Evolutionary conservation across 495 filamentous ascomycete species (phyloP).

Genomic region (Ascodesmis nigricans): DNA sequence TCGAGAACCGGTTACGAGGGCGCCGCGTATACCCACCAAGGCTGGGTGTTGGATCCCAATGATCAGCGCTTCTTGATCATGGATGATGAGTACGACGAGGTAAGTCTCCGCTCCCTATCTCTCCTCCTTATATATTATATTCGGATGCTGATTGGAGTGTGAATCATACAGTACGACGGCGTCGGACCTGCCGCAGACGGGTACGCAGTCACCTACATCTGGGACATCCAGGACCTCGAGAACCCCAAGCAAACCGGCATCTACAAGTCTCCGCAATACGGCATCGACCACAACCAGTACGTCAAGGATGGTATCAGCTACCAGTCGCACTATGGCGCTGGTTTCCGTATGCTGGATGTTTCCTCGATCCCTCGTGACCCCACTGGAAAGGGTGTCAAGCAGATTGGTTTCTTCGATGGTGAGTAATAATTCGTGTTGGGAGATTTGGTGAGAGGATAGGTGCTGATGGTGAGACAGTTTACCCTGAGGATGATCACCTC

Average conservation of each 20-base stretch:
- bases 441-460: background rate
- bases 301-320: slow-evolving; percentile 31
- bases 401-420: slow-evolving; percentile 38
- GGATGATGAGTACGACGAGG: slow-evolving; percentile 42
- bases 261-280: slow-evolving; percentile 29
- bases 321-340: slow-evolving; percentile 39
- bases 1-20: slow-evolving; percentile 36
- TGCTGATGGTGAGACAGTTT: too few relatives aligned
- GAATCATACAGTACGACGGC: too few relatives aligned
- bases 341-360: slow-evolving; percentile 36
- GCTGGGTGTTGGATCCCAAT: slow-evolving; percentile 33
- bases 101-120: too few relatives aligned
- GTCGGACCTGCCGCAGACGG: slow-evolving; percentile 27
- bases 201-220: slow-evolving; percentile 35
- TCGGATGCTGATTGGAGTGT: too few relatives aligned
- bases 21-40: slow-evolving; percentile 35
- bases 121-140: too few relatives aligned
- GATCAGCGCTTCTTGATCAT: slow-evolving; percentile 34
- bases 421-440: background rate
- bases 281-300: slow-evolving; percentile 44
- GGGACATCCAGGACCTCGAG: slow-evolving; percentile 31
- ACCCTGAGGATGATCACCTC: slow-evolving; percentile 35
- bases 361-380: slow-evolving; percentile 31
- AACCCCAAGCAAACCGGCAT: slow-evolving; percentile 33
- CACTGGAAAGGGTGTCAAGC: slow-evolving; percentile 30